These are phyloP conservation scores for Neckera pumila DNA, from an alignment of 225 moss, liverwort and hornwort genomes.

Conservation along the genomic window DNA sequence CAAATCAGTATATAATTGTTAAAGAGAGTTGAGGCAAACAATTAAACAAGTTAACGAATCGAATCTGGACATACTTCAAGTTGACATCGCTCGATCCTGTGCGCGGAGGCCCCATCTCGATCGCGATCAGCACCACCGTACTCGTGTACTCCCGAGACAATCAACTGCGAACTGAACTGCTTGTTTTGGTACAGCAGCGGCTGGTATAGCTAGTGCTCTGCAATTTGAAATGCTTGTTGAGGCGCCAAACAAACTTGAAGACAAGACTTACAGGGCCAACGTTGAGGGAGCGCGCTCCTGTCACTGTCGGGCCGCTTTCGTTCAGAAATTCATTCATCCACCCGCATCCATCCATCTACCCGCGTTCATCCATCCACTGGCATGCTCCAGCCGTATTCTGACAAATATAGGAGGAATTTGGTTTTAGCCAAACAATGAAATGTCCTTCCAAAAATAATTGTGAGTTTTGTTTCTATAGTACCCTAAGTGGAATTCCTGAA, in stretches of 20 bases:
- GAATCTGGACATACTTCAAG: background rate
- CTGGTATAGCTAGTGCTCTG: background rate
- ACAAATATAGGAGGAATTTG: background rate
- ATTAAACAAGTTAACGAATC: background rate
- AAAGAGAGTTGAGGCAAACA: background rate
- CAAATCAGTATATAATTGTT: background rate
- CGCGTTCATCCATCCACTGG: background rate
- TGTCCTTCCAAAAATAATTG: background rate
- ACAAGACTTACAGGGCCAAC: background rate
- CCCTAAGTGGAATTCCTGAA: rapidly evolving
- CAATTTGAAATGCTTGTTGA: background rate
- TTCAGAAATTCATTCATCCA: background rate
- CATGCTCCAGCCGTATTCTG: background rate
- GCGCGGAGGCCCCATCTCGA: background rate
- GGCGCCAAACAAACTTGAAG: background rate
- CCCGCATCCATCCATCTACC: background rate
- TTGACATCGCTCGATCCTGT: background rate
- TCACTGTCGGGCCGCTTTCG: background rate
- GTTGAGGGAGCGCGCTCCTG: background rate
- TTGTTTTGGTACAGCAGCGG: background rate
- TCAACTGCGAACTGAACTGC: background rate
- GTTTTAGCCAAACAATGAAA: background rate
- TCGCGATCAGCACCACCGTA: background rate
- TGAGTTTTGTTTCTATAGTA: background rate
- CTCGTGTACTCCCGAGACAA: background rate